Percentiles rank a stretch among this genome's conserved stretches.
phyloP scores from a whole-genome alignment of 805 yeast genomes.

The Scheffersomyces amazonensis region DNA sequence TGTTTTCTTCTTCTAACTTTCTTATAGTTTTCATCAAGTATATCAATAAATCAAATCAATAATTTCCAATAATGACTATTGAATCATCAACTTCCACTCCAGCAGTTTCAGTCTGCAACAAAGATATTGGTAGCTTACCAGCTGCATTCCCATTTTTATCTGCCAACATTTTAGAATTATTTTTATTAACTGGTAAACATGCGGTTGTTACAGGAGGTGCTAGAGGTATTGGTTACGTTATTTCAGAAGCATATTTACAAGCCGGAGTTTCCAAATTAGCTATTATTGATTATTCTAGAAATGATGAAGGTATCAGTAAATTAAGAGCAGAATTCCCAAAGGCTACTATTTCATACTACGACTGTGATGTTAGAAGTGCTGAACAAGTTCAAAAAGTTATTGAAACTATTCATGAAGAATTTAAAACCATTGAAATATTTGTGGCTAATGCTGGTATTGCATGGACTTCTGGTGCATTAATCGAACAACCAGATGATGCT shows the following conservation, averaged over 20 bases:
- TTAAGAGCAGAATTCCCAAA: conserved; percentile 29
- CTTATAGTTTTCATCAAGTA: too few relatives aligned
- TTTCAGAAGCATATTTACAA: conserved; percentile 36
- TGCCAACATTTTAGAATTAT: conserved; percentile 25
- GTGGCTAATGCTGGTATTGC: conserved; percentile 49
- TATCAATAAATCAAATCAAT: too few relatives aligned
- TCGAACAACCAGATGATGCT: conserved; percentile 43
- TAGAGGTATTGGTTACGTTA: conserved; percentile 36
- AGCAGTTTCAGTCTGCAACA: too few relatives aligned
- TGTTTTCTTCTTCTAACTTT: too few relatives aligned
- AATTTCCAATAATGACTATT: too few relatives aligned
- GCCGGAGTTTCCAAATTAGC: conserved; percentile 36
- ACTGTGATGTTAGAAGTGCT: conserved; percentile 38
- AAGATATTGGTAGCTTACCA: conserved; percentile 38
- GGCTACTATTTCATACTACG: conserved; percentile 27
- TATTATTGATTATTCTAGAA: conserved; percentile 35
- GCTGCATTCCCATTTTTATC: conserved; percentile 29
- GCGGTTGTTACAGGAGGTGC: conserved; percentile 38
- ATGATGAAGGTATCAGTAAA: conserved; percentile 23
- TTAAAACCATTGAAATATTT: conserved; percentile 38
- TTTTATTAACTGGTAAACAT: conserved; percentile 26
- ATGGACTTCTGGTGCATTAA: conserved; percentile 43
- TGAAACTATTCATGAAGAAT: conserved; percentile 25
- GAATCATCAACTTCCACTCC: too few relatives aligned
- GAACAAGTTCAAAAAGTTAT: conserved; percentile 35